Percentiles rank a stretch among this genome's conserved stretches.
These are phyloP conservation scores for Fusarium newnesense DNA, from an alignment of 2,329 filamentous ascomycete species.

Conservation along the genomic window DNA sequence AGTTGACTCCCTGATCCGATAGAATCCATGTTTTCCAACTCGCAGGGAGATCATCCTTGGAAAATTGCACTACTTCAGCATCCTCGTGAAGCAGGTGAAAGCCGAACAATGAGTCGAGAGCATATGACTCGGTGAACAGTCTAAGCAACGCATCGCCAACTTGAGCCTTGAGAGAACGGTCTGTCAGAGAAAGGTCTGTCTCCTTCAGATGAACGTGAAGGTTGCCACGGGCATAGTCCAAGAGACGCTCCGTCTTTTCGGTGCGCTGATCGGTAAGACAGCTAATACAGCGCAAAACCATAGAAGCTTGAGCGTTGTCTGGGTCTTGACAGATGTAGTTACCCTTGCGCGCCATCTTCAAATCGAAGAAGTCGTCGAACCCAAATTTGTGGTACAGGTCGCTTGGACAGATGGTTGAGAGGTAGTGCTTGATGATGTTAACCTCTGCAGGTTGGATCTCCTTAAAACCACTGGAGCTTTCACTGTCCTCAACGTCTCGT, in stretches of 20 bases:
- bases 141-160: background rate
- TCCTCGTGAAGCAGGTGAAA: background rate
- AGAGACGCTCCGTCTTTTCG: background rate
- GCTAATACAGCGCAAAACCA: background rate
- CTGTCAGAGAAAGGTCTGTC: background rate
- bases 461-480: background rate
- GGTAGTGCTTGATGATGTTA: background rate
- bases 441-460: background rate
- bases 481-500: background rate
- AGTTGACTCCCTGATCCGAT: background rate
- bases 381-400: background rate
- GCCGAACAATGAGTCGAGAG: background rate
- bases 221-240: background rate
- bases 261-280: background rate
- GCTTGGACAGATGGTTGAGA: background rate
- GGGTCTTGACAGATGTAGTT: background rate
- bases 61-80: background rate
- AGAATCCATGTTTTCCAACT: background rate
- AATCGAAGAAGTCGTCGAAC: background rate
- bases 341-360: background rate
- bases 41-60: accelerated
- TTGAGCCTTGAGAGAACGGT: background rate
- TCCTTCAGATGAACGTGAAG: background rate
- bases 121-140: background rate
- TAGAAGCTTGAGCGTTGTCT: background rate